Evolutionary conservation across 2,329 filamentous ascomycete species (phyloP).

Genomic region (Scedosporium aurantiacum): DNA sequence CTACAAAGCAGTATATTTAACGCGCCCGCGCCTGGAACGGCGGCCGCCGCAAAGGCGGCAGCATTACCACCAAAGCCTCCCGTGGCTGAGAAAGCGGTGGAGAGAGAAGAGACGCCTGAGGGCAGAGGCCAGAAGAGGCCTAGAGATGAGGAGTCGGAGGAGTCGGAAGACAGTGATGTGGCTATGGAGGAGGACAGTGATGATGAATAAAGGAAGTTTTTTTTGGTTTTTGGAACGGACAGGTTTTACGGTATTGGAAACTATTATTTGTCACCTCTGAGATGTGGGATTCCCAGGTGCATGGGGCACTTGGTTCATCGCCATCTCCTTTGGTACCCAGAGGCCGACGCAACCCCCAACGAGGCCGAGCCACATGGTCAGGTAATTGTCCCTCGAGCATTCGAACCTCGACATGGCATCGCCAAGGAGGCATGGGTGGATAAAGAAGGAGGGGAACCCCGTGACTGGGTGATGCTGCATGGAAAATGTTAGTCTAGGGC

Average conservation of each 20-base stretch:
- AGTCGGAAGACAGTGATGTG: constrained; percentile 58
- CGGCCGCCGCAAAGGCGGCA: constrained; percentile 28
- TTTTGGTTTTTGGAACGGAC: neutral
- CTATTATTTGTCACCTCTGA: neutral
- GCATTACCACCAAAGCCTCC: constrained; percentile 31
- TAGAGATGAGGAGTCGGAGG: constrained; percentile 51
- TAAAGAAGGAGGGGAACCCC: constrained; percentile 70
- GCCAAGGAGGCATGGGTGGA: constrained; percentile 85
- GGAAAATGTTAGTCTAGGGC: constrained; percentile 13
- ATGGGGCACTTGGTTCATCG: constrained; percentile 12
- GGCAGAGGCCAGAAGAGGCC: constrained; percentile 57
- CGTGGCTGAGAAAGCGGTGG: constrained; percentile 36
- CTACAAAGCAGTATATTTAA: constrained; percentile 74
- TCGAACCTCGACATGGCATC: constrained; percentile 63
- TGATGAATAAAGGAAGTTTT: constrained; percentile 46
- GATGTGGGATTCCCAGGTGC: neutral
- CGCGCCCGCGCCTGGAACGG: constrained; percentile 44
- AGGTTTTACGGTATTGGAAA: neutral
- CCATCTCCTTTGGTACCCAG: constrained; percentile 63
- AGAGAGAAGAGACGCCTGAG: constrained; percentile 31
- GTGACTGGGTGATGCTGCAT: constrained; percentile 71
- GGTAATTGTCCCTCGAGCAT: constrained; percentile 56
- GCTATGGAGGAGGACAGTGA: constrained; percentile 63
- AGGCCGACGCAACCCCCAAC: constrained; percentile 72
- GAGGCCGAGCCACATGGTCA: constrained; percentile 82